Conservation (phyloP, 768 basidiomycete genomes). For the Sutorius australiensis region DNA sequence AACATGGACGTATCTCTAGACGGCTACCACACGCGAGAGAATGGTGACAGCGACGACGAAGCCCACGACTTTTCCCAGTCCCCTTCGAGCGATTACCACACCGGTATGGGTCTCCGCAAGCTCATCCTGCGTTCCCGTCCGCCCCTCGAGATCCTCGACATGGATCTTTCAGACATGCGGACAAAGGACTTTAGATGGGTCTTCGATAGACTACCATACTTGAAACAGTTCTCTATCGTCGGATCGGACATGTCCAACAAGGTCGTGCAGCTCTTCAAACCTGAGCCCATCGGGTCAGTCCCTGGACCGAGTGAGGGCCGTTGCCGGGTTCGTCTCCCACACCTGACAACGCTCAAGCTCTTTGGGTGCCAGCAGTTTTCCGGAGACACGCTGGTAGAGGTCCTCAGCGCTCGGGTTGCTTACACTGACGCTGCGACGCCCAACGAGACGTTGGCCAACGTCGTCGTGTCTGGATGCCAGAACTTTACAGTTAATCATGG, state of each 20-base stretch:
- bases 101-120: conserved; percentile 73
- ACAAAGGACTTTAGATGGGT: conserved; percentile 75
- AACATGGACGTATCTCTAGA: conserved; percentile 53
- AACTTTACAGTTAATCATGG: conserved; percentile 19
- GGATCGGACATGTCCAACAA: conserved; percentile 80
- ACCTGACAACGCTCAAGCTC: conserved; percentile 48
- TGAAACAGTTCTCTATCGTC: conserved; percentile 69
- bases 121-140: conserved; percentile 60
- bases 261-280: conserved; percentile 58
- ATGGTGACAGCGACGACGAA: conserved; percentile 74
- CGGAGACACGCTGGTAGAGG: conserved; percentile 54
- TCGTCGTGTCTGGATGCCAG: conserved; percentile 25
- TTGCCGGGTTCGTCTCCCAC: conserved; percentile 50
- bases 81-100: conserved; percentile 71
- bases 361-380: conserved; percentile 61
- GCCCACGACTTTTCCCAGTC: conserved; percentile 72
- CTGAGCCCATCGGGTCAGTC: conserved; percentile 23
- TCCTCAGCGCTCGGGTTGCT: conserved; percentile 45
- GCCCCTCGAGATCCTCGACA: conserved; percentile 61
- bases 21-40: conserved; percentile 40
- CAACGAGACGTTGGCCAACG: conserved; percentile 24
- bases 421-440: conserved; percentile 34
- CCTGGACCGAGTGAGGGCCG: conserved; percentile 8
- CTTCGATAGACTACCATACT: conserved; percentile 49
- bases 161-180: conserved; percentile 82